phyloP scores from a whole-genome alignment of 2,329 filamentous ascomycete species.

The Aureobasidium sp. region DNA sequence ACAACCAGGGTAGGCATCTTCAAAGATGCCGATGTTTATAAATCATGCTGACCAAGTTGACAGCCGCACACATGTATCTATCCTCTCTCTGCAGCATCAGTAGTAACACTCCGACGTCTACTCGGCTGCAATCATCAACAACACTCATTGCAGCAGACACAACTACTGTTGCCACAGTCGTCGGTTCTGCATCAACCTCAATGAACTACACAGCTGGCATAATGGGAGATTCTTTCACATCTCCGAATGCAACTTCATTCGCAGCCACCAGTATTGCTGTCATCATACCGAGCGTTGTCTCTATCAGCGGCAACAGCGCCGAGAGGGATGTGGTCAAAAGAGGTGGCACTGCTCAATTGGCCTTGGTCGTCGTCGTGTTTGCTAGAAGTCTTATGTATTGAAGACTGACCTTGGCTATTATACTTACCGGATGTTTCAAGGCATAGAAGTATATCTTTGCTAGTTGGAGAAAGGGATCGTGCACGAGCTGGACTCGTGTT shows the following conservation, averaged over 20 bases:
- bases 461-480: background rate
- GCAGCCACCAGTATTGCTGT: background rate
- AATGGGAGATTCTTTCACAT: background rate
- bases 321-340: background rate
- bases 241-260: background rate
- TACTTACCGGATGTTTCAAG: background rate
- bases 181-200: background rate
- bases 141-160: conserved; percentile 2
- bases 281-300: background rate
- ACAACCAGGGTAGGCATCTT: background rate
- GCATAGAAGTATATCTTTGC: background rate
- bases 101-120: background rate
- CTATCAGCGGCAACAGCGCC: background rate
- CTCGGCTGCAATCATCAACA: background rate
- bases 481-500: background rate
- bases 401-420: background rate
- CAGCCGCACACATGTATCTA: conserved; percentile 3
- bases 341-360: conserved; percentile 1
- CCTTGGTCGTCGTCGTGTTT: conserved; percentile 12
- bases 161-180: background rate
- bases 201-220: background rate
- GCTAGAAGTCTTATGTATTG: conserved; percentile 14
- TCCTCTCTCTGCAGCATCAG: conserved; percentile 8
- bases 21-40: background rate
- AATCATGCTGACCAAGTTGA: background rate